Evolutionary conservation across 148 eudicot genomes (phyloP), one percentile per base, ranked within the genome.

Genomic region (Salicornia ramosissima): DNA sequence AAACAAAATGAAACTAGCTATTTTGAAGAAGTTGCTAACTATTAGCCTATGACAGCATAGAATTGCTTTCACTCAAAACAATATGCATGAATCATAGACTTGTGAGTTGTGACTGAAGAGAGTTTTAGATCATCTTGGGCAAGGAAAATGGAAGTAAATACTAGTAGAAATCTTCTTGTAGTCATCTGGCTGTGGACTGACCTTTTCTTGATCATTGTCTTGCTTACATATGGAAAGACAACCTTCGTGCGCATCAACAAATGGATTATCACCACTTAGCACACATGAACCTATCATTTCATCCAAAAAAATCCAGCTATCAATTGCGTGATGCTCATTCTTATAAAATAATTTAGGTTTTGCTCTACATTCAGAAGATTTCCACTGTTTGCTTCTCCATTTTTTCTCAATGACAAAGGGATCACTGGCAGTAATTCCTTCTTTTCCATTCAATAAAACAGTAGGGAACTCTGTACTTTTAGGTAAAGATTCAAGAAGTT

Each of bases 291-390:
- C 70, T 45, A 78, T 77, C 14, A 56, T 61, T 33, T 89, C 85
- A 72, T 87, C 82, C 64, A 86, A 78, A 64, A 89, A 84, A 28
- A 89, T 83, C 97, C 91, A 86, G 54, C 78, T 76, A 71, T 71
- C 74, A 79, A 47, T 57, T 10, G 64, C 53, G 69, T 47, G 62
- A 43, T 45, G 61, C 60, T 72, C 73, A 46, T 65, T 68, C 64
- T 56, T 77, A 49, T 51, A 52, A 64, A 43, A 65, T 60, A 28
- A 36, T 68, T 60, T 68, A 36, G 73, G 6, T 58, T 73, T 80
- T 76, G 51, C 29, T 59, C 70, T 75, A 53, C 46, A 65, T 49
- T 73, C 67, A 49, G 65, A 63, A 59, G 73, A 71, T 33, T 67
- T 68, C 59, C 40, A 33, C 56, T 65, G 69, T 64, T 73, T 75